phyloP scores from a whole-genome alignment of 805 yeast species.

The Wickerhamiella azyma region DNA sequence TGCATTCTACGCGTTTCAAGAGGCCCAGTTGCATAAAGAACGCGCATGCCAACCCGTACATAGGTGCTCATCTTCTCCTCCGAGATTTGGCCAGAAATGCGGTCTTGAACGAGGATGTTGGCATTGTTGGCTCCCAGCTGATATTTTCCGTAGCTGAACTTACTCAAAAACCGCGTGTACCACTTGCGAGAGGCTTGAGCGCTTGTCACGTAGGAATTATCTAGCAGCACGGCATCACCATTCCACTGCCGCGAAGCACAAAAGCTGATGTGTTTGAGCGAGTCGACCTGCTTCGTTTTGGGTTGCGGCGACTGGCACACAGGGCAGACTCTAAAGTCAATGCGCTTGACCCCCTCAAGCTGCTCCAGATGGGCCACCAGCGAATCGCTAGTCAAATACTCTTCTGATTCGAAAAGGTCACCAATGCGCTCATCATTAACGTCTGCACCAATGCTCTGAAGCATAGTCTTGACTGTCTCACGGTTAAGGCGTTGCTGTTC shows the following conservation, averaged over 20 bases:
- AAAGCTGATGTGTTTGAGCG: constrained; percentile 70
- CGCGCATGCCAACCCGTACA: constrained; percentile 74
- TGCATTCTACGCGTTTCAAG: constrained; percentile 73
- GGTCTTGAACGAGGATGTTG: constrained; percentile 84
- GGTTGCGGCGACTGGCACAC: constrained; percentile 54
- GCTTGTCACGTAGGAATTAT: constrained; percentile 61
- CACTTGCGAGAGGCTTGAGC: constrained; percentile 76
- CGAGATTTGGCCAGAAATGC: constrained; percentile 73
- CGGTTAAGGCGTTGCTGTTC: constrained; percentile 36
- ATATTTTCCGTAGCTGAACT: constrained; percentile 78
- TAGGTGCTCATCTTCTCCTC: constrained; percentile 89
- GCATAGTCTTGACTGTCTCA: constrained; percentile 47
- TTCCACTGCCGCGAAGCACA: constrained; percentile 74
- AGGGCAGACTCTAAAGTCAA: constrained; percentile 65
- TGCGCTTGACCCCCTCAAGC: constrained; percentile 29
- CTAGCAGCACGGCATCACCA: constrained; percentile 40
- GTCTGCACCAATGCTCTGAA: constrained; percentile 51
- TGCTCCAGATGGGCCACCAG: constrained; percentile 39
- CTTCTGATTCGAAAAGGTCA: constrained; percentile 22
- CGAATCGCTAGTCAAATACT: constrained; percentile 38
- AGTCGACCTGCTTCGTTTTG: constrained; percentile 32
- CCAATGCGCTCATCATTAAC: constrained; percentile 24
- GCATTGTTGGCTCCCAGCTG: constrained; percentile 83
- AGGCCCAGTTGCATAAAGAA: constrained; percentile 72
- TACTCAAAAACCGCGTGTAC: constrained; percentile 72